Conservation (phyloP, 2,329 filamentous ascomycete genomes). For the Colletotrichum sp. region DNA sequence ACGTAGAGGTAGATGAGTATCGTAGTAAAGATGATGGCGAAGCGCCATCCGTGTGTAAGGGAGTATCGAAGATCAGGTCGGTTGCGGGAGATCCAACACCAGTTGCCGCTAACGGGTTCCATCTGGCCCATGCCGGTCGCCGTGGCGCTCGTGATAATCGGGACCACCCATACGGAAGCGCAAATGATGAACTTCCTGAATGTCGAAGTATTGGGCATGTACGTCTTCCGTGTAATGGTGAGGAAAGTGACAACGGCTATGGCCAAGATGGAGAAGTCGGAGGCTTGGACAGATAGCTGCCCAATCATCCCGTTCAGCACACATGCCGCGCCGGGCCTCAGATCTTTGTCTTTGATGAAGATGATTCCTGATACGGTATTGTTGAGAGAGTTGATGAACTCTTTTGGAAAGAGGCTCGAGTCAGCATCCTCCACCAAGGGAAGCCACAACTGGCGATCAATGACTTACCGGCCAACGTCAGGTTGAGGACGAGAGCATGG, state of each 20-base stretch:
- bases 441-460: neutral
- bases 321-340: slow-evolving; percentile 37
- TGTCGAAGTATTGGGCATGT: slow-evolving; percentile 34
- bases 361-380: slow-evolving; percentile 46
- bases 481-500: slow-evolving; percentile 27
- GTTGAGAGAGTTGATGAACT: slow-evolving; percentile 46
- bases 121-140: slow-evolving; percentile 33
- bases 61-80: slow-evolving; percentile 46
- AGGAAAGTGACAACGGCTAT: slow-evolving; percentile 48
- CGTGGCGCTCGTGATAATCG: slow-evolving; percentile 39
- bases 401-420: slow-evolving; percentile 25
- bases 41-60: slow-evolving; percentile 50
- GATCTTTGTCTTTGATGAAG: slow-evolving; percentile 30
- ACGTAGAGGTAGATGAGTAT: slow-evolving; percentile 47
- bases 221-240: slow-evolving; percentile 39
- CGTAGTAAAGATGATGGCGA: slow-evolving; percentile 44
- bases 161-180: slow-evolving; percentile 43
- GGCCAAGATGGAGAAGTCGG: slow-evolving; percentile 47
- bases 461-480: slow-evolving; percentile 27
- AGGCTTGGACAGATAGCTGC: slow-evolving; percentile 49
- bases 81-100: slow-evolving; percentile 50
- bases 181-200: slow-evolving; percentile 37
- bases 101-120: slow-evolving; percentile 45
- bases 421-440: neutral
- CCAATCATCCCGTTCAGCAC: slow-evolving; percentile 48